Base-by-base conservation (phyloP, 2,329 filamentous ascomycete genomes). In the Lasiodiplodia citricola region DNA sequence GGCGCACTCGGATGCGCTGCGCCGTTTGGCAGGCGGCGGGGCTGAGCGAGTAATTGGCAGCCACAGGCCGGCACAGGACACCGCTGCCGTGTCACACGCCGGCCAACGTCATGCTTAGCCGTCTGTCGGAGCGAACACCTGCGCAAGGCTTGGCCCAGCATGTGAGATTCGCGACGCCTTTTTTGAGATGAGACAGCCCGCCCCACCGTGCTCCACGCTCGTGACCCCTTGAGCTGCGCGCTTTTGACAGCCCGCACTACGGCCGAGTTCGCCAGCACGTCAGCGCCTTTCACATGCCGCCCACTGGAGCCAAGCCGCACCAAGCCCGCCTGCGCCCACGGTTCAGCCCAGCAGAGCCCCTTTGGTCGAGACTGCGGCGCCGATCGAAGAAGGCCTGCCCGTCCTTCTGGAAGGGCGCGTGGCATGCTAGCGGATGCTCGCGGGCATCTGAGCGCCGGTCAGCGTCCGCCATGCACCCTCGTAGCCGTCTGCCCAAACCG, bases 131-230 rank as follows among this genome's bases (percentile, higher is more conserved):
- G 25, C 58, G 41, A 35, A 35, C 58, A 63, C 58, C 58, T 51
- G 57, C 57, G 57, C 57, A 60, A 38, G 57, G 57, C 57, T 35
- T 41, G 55, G 55, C 55, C 55, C 25, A 58, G 55, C 47, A 52
- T 64, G 60, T 52, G 60, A 64, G 60, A 64, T 64, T 64, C 44
- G 60, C 60, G 60, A 64, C 60, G 60, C 60, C 55, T 57, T 37
- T 63, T 31, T 35, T 28, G 44, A 52, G 44, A 52, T 64, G 60
- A 64, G 60, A 64, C 60, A 52, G 60, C 47, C 58, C 51, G 60
- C 51, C 60, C 60, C 60, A 64, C 60, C 58, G 41, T 23, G 58
- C 58, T 62, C 58, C 58, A 62, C 41, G 58, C 60, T 64, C 60
- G 60, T 64, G 60, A 64, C 60, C 47, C 58, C 58, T 63, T 35